Base-by-base conservation (phyloP, 352 stramenopile genomes). In the Phytophthora sp. region DNA sequence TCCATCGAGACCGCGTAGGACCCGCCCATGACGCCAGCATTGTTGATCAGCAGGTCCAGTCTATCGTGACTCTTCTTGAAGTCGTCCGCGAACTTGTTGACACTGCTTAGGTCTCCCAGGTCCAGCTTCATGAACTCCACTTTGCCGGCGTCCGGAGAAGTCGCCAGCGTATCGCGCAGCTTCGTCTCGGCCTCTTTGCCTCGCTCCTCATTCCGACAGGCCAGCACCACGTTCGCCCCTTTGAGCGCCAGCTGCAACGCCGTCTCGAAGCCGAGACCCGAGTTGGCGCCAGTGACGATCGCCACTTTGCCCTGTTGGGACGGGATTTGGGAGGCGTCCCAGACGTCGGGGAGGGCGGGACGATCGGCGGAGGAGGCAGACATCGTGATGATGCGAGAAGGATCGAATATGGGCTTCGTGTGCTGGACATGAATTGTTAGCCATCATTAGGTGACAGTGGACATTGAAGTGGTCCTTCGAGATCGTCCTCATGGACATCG, bases 21-120 rank as follows among this genome's bases (percentile, higher is more conserved):
- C 7, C 77, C 45, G 2, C 69, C 77, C 41, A 82, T 77, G 57
- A 88, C 68, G 15, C 84, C 84, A 18, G 81, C 84, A 38, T 91
- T 91, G 69, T 89, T 91, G 55, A 92, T 58, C 9, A 92, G 69
- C 24, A 91, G 12, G 39, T 91, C 73, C 23, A 92, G 34, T 5
- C 50, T 60, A 8, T 68, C 46, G 45, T 74, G 54, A 15, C 24
- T 32, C 26, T 24, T 28, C 10, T 57, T 69, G 32, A 87, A 76
- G 18, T 51, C 61, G 7, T 52, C 35, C 1, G 52, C 60, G 27
- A 90, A 87, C 3, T 17, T 37, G 4, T 28, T 44, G 4, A 90
- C 68, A 35, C 66, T 85, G 11, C 44, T 60, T 10, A 87, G 35
- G 21, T 69, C 58, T 13, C 67, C 62, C 57, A 88, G 24, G 24